Percentiles rank a stretch among this genome's conserved stretches.
These are phyloP conservation scores for Rutstroemia sp. DNA, from an alignment of 2,329 filamentous ascomycete species.

Conservation along the genomic window DNA sequence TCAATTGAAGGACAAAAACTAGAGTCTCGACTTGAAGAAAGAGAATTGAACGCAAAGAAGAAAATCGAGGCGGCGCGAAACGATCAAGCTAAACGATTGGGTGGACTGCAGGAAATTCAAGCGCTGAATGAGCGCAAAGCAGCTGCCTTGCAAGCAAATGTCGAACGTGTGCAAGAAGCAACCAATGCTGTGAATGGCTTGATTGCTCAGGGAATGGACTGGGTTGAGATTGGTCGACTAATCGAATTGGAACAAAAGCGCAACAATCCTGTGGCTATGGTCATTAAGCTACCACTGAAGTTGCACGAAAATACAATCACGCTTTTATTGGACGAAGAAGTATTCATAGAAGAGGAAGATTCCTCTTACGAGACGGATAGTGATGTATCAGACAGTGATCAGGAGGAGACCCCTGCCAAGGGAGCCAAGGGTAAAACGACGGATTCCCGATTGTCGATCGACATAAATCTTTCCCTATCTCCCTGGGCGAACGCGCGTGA, in stretches of 20 bases:
- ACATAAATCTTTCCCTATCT: conserved; percentile 75
- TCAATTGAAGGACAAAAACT: conserved; percentile 92
- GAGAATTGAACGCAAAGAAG: conserved; percentile 71
- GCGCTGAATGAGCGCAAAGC: conserved; percentile 81
- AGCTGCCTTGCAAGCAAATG: conserved; percentile 81
- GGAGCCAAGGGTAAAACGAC: conserved; percentile 33
- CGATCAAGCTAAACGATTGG: conserved; percentile 80
- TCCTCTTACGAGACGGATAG: conserved; percentile 57
- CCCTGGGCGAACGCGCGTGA: conserved; percentile 86
- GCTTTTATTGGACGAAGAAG: conserved; percentile 62
- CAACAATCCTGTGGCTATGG: conserved; percentile 76
- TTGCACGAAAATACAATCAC: conserved; percentile 86
- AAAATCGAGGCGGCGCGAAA: conserved; percentile 79
- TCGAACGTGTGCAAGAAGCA: conserved; percentile 85
- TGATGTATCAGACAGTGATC: conserved; percentile 49
- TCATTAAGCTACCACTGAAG: conserved; percentile 82
- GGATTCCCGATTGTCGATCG: conserved; percentile 59
- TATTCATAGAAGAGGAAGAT: conserved; percentile 47
- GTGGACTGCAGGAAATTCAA: conserved; percentile 74
- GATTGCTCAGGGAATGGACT: conserved; percentile 94
- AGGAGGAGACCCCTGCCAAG: conserved; percentile 39
- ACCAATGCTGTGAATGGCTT: conserved; percentile 87
- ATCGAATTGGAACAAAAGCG: conserved; percentile 80
- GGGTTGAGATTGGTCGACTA: conserved; percentile 82
- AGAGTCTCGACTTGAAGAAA: conserved; percentile 73